Conservation (phyloP, 2,329 filamentous ascomycete species). For the Ascochyta fabae region DNA sequence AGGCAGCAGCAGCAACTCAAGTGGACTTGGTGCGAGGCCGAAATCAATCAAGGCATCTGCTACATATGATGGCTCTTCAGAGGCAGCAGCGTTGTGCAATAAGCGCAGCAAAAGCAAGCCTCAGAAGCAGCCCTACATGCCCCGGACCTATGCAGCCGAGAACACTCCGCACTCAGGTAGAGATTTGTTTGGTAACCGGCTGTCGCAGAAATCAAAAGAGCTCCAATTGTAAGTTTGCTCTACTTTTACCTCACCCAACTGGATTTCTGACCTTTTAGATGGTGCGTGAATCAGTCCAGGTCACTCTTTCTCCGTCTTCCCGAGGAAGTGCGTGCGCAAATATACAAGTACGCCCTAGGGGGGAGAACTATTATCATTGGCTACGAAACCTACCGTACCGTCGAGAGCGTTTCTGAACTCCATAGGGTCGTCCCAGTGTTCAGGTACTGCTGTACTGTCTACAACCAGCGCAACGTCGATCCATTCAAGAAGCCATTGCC, state of each 20-base stretch:
- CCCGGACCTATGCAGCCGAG: slow-evolving; percentile 21
- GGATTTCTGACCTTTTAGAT: slow-evolving; percentile 18
- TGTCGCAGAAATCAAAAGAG: slow-evolving; percentile 21
- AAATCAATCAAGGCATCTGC: not conserved
- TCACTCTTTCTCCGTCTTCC: slow-evolving; percentile 38
- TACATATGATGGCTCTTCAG: slow-evolving; percentile 8
- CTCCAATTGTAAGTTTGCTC: slow-evolving; percentile 22
- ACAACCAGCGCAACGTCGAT: slow-evolving; percentile 20
- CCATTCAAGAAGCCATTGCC: slow-evolving; percentile 8
- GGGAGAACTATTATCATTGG: slow-evolving; percentile 36
- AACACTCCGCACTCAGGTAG: slow-evolving; percentile 12
- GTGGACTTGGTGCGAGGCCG: not conserved
- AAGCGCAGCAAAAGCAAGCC: slow-evolving; percentile 16
- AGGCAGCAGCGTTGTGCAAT: slow-evolving; percentile 15
- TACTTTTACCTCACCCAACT: not conserved
- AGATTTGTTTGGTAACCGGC: slow-evolving; percentile 14
- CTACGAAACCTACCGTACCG: slow-evolving; percentile 29
- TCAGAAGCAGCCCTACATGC: slow-evolving; percentile 18
- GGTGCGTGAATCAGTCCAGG: slow-evolving; percentile 30
- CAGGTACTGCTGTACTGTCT: slow-evolving; percentile 31
- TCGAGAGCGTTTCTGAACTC: not conserved
- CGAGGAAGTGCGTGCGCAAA: slow-evolving; percentile 25
- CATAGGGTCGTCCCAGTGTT: slow-evolving; percentile 22
- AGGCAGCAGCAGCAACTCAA: slow-evolving; percentile 13
- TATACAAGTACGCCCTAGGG: slow-evolving; percentile 32